A percentile compares a stretch with the other conserved stretches of the same genome.
phyloP scores from a whole-genome alignment of 129 eudicot genomes.

The Chrysanthemum lavandulifolium region DNA sequence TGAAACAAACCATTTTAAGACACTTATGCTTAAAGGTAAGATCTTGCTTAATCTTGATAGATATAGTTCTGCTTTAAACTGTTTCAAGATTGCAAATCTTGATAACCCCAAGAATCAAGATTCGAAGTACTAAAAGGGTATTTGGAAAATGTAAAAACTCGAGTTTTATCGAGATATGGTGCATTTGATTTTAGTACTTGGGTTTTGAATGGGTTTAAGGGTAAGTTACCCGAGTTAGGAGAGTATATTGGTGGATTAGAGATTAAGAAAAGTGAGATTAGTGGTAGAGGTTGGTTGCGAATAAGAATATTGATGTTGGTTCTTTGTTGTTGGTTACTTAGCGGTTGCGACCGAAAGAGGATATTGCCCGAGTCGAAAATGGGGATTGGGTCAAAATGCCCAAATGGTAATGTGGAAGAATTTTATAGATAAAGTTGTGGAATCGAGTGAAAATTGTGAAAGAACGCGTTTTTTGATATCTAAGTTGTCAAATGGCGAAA shows the following conservation, averaged over 20 bases:
- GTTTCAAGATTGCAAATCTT: constrained; percentile 59
- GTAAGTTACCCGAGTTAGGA: constrained; percentile 68
- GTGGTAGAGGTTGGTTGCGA: constrained; percentile 82
- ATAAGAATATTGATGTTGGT: constrained; percentile 72
- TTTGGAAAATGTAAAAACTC: constrained; percentile 65
- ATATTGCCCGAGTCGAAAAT: constrained; percentile 52
- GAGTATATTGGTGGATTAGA: constrained; percentile 79
- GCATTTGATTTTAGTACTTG: constrained; percentile 76
- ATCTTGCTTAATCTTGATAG: constrained; percentile 57
- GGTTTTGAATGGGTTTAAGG: constrained; percentile 61
- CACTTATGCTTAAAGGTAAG: constrained; percentile 83
- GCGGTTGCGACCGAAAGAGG: constrained; percentile 80
- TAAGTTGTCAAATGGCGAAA: constrained; percentile 59
- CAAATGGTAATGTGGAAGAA: constrained; percentile 93
- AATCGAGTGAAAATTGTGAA: constrained; percentile 46
- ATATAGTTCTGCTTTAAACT: constrained; percentile 59
- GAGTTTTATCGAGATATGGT: constrained; percentile 72
- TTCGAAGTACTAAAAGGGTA: constrained; percentile 58
- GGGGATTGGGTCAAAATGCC: constrained; percentile 51
- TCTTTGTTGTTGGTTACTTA: constrained; percentile 63
- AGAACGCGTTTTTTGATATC: constrained; percentile 48
- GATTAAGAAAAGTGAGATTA: constrained; percentile 78
- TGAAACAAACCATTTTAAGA: constrained; percentile 70
- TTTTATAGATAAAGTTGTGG: constrained; percentile 71
- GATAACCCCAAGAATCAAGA: constrained; percentile 53